These are phyloP conservation scores for Amaranthus palmeri DNA, from an alignment of 148 eudicot genomes.

Conservation along the genomic window DNA sequence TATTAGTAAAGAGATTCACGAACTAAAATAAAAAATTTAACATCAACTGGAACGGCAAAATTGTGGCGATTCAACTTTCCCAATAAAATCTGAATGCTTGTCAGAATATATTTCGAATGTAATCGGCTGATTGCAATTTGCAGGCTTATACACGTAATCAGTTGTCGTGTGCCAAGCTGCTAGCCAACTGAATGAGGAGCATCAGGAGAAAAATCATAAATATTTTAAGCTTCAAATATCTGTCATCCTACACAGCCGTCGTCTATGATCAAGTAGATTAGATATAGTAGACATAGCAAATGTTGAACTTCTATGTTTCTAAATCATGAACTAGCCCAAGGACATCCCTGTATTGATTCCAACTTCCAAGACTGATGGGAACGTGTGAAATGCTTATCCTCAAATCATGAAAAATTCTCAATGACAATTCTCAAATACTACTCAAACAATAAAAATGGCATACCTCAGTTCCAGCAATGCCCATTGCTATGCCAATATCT, in stretches of 20 bases:
- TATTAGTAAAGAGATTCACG: too few relatives aligned
- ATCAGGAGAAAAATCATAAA: background rate
- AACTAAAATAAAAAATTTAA: too few relatives aligned
- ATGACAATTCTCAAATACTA: background rate
- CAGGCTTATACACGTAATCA: too few relatives aligned
- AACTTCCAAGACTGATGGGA: background rate
- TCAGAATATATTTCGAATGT: background rate
- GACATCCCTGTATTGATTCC: background rate
- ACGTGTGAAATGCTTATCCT: background rate
- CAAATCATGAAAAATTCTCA: background rate
- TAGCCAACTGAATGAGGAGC: background rate
- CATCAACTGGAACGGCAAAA: background rate
- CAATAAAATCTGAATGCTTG: background rate
- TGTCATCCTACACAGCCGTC: background rate
- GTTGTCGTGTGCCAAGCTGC: background rate
- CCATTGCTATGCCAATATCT: constrained; percentile 82
- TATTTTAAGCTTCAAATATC: background rate
- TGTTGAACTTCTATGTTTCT: background rate
- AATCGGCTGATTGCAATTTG: too few relatives aligned
- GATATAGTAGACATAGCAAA: background rate
- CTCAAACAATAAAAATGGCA: background rate
- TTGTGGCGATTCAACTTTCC: background rate
- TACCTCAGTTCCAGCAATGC: constrained; percentile 82
- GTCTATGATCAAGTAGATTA: background rate
- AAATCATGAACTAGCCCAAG: background rate